These are phyloP conservation scores for Neurospora africana DNA, from an alignment of 495 filamentous ascomycete genomes.

Conservation along the genomic window DNA sequence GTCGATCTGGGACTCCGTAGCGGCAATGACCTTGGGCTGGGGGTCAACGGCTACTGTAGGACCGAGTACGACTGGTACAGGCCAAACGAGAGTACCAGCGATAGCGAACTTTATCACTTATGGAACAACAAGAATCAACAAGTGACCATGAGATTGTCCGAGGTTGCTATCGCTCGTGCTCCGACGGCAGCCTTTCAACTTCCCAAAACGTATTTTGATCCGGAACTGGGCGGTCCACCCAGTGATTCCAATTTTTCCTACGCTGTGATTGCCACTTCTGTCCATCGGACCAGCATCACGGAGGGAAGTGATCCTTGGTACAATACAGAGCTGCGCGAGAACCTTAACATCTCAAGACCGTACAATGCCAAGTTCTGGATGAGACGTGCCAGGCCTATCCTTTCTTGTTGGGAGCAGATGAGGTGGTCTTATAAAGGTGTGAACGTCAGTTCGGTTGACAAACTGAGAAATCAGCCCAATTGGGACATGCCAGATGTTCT, in stretches of 20 bases:
- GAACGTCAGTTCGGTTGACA: background rate
- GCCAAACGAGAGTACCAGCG: background rate
- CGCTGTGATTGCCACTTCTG: background rate
- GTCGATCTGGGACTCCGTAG: background rate
- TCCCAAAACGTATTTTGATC: background rate
- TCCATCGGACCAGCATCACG: background rate
- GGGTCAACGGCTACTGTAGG: background rate
- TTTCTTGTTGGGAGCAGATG: background rate
- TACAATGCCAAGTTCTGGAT: background rate
- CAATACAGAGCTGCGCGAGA: background rate
- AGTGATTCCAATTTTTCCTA: background rate
- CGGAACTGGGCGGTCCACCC: no score
- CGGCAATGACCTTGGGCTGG: background rate
- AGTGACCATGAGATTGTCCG: background rate
- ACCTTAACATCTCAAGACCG: no score
- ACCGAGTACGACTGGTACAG: background rate
- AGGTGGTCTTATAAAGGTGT: background rate
- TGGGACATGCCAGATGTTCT: background rate
- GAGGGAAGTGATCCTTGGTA: background rate
- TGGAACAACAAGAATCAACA: background rate
- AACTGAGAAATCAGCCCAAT: background rate
- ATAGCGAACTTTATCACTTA: background rate
- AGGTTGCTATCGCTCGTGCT: background rate
- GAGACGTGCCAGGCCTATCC: background rate
- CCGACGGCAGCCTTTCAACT: background rate